Evolutionary conservation across 495 filamentous ascomycete species (phyloP), one percentile per base, ranked within the genome.

Genomic region (Penicillium paxilli): DNA sequence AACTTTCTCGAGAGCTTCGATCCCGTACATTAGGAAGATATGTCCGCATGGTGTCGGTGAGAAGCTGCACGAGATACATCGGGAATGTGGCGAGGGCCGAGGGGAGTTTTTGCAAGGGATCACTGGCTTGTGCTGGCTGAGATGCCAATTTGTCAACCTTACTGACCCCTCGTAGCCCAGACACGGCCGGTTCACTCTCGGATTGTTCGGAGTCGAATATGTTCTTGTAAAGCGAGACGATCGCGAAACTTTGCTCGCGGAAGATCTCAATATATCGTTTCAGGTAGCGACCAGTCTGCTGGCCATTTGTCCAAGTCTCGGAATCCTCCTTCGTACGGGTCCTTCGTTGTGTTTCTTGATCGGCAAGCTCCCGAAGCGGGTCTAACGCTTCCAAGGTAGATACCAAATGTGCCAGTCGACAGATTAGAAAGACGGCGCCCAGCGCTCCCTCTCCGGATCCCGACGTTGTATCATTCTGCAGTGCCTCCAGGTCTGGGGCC

Each of bases 191-290:
- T 8, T 77, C 74, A 24, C 59, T 52, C 23, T 73, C 67, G 28
- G 71, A 66, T 58, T 70, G 60, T 38, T 77, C 71, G 7, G 81
- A 75, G 3, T 87, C 84, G 64, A 97, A 98, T 41, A 98, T 94
- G 60, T 83, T 90, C 55, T 85, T 88, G 67, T 94, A 96, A 81
- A 97, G 88, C 17, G 88, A 92, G 19, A 98, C 82, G 53, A 97
- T 95, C 10, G 88, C 88, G 64, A 99, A 99, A 62, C 90, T 94
- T 70, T 99, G 95, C 71, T 99, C 95, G 47, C 95, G 88, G 72
- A 97, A 98, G 24, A 98, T 96, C 68, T 99, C 95, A 60, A 99
- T 87, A 73, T 96, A 99, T 47, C 90, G 78, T 68, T 99, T 99
- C 32, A 99, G 74, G 59, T 91, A 99, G 21, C 90, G 81, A 64